Conservation (phyloP, 768 basidiomycete genomes). For the Galerina marginata region DNA sequence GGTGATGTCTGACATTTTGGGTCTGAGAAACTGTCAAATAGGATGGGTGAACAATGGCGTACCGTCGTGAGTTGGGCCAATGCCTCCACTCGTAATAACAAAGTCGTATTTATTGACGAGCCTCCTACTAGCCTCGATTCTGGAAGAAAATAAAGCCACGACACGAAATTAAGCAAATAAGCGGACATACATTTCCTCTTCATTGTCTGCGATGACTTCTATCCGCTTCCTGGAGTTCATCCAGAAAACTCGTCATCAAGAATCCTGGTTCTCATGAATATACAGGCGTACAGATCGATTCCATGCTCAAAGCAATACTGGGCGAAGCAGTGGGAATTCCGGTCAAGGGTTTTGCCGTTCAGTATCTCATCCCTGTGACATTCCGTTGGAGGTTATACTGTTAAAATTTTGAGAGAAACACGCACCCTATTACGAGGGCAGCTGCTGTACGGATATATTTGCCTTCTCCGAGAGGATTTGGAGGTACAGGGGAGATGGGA, state of each 20-base stretch:
- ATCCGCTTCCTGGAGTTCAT: constrained; percentile 70
- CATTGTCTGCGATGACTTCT: constrained; percentile 91
- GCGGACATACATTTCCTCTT: constrained; percentile 79
- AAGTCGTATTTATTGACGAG: constrained; percentile 87
- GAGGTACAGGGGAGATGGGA: constrained; percentile 59
- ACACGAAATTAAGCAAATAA: constrained; percentile 1
- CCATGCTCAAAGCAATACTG: constrained; percentile 90
- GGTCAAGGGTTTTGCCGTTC: constrained; percentile 88
- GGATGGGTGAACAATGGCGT: constrained; percentile 22
- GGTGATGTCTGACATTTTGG: constrained; percentile 70
- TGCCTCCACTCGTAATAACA: constrained; percentile 90
- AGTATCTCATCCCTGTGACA: constrained; percentile 81
- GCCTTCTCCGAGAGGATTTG: constrained; percentile 73
- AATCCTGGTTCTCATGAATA: constrained; percentile 10
- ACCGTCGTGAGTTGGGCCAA: constrained; percentile 93
- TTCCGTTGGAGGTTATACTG: background rate
- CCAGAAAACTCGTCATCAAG: constrained; percentile 33
- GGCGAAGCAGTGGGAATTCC: constrained; percentile 87
- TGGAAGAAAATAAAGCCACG: constrained; percentile 30
- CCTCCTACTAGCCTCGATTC: constrained; percentile 83
- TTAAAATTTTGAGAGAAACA: constrained; percentile 8
- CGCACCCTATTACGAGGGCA: constrained; percentile 78
- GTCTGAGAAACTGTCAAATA: background rate
- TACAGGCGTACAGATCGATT: constrained; percentile 65
- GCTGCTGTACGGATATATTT: constrained; percentile 75